Percentiles rank a stretch among this genome's conserved stretches.
Conservation (phyloP, 139 green algal species). For the Closterium sp. region DNA sequence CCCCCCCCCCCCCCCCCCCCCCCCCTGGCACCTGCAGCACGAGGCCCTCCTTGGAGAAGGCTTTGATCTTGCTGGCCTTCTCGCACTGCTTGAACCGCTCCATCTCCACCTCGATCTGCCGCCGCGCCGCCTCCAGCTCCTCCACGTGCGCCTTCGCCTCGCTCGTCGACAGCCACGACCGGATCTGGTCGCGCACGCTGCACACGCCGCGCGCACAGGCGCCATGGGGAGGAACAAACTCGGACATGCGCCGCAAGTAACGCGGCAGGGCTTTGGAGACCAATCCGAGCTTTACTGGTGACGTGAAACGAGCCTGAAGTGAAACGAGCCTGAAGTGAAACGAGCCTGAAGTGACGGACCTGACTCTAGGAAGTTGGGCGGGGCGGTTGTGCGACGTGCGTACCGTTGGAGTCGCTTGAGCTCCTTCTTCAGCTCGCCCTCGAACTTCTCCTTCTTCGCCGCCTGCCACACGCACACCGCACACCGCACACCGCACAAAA, state of each 20-base stretch:
- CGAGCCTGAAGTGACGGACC: no score
- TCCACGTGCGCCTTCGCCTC: constrained; percentile 92
- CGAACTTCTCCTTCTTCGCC: constrained; percentile 88
- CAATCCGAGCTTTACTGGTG: no score
- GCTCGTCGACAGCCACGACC: constrained; percentile 79
- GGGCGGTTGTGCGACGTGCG: neutral
- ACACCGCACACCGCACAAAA: neutral
- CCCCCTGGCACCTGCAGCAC: constrained; percentile 45
- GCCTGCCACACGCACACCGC: constrained; percentile 12
- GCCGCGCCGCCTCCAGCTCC: constrained; percentile 74
- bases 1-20: neutral
- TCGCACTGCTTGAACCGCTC: constrained; percentile 93
- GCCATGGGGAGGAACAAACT: no score
- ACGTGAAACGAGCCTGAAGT: no score
- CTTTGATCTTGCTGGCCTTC: constrained; percentile 95
- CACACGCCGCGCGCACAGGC: constrained; percentile 14
- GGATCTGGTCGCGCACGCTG: constrained; percentile 86
- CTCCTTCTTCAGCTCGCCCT: constrained; percentile 97
- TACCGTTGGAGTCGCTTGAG: constrained; percentile 98
- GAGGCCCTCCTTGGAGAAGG: constrained; percentile 86
- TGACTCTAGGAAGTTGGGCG: no score
- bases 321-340: no score
- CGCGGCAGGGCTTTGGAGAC: no score
- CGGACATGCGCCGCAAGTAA: no score
- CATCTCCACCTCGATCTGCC: constrained; percentile 94